phyloP scores from a whole-genome alignment of 352 stramenopile genomes.

The Globisporangium cylindrosporum region DNA sequence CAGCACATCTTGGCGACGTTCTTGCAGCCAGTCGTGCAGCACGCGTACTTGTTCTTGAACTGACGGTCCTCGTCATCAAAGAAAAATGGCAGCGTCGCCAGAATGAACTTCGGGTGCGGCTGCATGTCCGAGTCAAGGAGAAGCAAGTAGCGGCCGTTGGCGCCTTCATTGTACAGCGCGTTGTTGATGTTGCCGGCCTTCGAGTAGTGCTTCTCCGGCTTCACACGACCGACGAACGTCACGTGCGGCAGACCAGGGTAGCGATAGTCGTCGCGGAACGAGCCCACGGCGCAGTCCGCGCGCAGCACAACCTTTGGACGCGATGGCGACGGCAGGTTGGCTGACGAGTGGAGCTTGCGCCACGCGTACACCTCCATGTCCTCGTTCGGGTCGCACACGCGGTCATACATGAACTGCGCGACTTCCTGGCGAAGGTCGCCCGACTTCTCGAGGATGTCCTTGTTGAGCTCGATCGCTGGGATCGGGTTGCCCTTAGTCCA shows the following conservation, averaged over 20 bases:
- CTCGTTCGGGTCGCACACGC: constrained; percentile 82
- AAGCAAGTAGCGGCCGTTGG: constrained; percentile 74
- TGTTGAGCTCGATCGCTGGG: constrained; percentile 73
- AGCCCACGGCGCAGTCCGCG: constrained; percentile 69
- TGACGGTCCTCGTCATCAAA: constrained; percentile 83
- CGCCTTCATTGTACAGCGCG: constrained; percentile 84
- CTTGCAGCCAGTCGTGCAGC: constrained; percentile 69
- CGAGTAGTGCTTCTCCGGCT: constrained; percentile 71
- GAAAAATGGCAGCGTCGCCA: constrained; percentile 83
- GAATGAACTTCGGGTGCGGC: constrained; percentile 81
- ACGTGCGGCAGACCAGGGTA: constrained; percentile 81
- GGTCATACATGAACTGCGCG: constrained; percentile 88
- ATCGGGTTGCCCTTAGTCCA: constrained; percentile 77
- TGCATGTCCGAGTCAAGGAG: constrained; percentile 87
- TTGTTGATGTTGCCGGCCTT: constrained; percentile 92
- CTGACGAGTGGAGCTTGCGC: constrained; percentile 83
- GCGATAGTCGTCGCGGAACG: constrained; percentile 84
- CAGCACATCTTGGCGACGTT: constrained; percentile 86
- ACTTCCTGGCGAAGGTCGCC: constrained; percentile 84
- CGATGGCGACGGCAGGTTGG: constrained; percentile 70
- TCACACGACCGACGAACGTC: constrained; percentile 77
- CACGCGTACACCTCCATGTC: constrained; percentile 87
- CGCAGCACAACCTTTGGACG: constrained; percentile 74
- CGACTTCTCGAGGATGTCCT: constrained; percentile 61
- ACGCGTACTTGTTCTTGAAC: constrained; percentile 80